Percentiles rank a stretch among this genome's conserved stretches.
These are phyloP conservation scores for Trametes hirsuta DNA, from an alignment of 1,284 basidiomycete species.

Conservation along the genomic window DNA sequence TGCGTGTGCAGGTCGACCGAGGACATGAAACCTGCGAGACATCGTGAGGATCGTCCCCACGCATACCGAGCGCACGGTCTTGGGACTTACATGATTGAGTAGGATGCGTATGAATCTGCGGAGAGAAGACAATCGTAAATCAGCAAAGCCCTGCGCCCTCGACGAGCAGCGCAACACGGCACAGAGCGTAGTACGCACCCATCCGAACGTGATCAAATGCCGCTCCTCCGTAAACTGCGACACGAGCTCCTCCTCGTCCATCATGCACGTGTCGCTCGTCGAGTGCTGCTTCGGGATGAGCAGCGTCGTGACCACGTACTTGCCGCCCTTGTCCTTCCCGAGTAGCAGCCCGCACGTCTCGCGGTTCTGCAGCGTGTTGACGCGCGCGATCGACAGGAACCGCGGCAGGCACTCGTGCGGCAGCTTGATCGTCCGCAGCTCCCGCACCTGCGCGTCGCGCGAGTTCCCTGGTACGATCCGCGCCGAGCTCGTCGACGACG, in stretches of 20 bases:
- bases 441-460: conserved; percentile 34
- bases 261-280: conserved; percentile 86
- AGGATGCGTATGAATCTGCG: conserved; percentile 89
- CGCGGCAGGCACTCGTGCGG: conserved; percentile 71
- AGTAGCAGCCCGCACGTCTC: conserved; percentile 73
- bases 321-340: conserved; percentile 57
- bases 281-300: conserved; percentile 79
- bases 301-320: conserved; percentile 73
- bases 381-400: conserved; percentile 70
- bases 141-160: conserved; percentile 4
- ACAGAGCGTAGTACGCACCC: conserved; percentile 57
- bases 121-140: neutral
- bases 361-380: conserved; percentile 60
- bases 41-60: conserved; percentile 3
- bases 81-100: conserved; percentile 75
- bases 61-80: neutral
- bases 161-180: neutral
- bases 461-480: conserved; percentile 35
- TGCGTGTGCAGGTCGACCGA: conserved; percentile 90
- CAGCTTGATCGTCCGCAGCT: conserved; percentile 64
- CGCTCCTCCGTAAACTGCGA: conserved; percentile 80
- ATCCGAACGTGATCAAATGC: conserved; percentile 83
- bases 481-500: conserved; percentile 15
- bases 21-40: conserved; percentile 75
- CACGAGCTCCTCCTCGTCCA: conserved; percentile 88